Percentiles rank a stretch among this genome's conserved stretches.
These are phyloP conservation scores for Nicotiana rustica DNA, from an alignment of 305 asterid genomes.

Conservation along the genomic window DNA sequence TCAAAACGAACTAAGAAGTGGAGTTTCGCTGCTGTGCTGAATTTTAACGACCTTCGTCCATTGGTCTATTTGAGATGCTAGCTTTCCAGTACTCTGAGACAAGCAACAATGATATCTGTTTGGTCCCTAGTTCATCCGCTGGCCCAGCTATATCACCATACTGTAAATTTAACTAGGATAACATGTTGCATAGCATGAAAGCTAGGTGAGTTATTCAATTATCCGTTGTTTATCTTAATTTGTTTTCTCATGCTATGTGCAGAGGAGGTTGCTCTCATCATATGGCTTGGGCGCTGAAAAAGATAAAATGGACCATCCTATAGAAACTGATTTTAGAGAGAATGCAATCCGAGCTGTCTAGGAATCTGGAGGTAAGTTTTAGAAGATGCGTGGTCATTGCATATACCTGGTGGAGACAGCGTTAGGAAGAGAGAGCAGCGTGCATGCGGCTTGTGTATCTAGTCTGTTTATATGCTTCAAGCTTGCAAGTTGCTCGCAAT, in stretches of 20 bases:
- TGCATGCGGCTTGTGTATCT: neutral
- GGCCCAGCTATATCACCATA: neutral
- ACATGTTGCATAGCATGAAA: neutral
- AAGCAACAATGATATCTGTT: no score
- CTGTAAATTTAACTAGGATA: constrained; percentile 10
- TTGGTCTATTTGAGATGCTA: neutral
- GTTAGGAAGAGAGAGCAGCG: neutral
- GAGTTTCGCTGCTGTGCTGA: neutral
- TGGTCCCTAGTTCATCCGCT: no score
- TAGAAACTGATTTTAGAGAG: constrained; percentile 30
- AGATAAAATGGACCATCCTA: constrained; percentile 31
- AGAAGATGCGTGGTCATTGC: neutral
- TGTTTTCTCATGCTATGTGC: constrained; percentile 38
- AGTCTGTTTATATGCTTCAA: neutral
- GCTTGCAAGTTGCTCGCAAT: neutral
- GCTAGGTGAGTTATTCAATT: neutral
- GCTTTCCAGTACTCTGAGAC: no score
- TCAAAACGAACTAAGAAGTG: neutral
- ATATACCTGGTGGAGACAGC: neutral
- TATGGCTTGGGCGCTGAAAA: constrained; percentile 34
- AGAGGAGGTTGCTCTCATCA: constrained; percentile 58
- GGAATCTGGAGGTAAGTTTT: constrained; percentile 1
- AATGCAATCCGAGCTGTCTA: constrained; percentile 28
- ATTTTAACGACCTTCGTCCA: neutral
- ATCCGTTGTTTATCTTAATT: neutral